Percentiles rank a stretch among this genome's conserved stretches.
Conservation (phyloP, 305 asterid species). For the Lippia alba region DNA sequence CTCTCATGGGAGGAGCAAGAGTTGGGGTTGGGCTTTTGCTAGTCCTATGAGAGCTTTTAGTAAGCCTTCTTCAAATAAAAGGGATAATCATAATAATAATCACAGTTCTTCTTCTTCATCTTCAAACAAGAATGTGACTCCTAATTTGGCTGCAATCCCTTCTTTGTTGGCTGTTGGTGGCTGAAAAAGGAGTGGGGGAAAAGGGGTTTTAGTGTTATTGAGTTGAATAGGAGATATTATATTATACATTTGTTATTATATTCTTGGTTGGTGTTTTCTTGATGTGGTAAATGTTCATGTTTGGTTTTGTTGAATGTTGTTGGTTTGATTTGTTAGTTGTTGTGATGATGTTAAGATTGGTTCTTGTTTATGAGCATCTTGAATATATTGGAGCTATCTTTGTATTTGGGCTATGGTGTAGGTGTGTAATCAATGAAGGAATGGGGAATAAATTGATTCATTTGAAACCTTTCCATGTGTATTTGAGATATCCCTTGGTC, state of each 20-base stretch:
- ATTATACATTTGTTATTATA: slow-evolving; percentile 31
- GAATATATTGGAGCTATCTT: slow-evolving; percentile 14
- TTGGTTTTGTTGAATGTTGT: too few relatives aligned
- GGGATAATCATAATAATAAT: slow-evolving; percentile 14
- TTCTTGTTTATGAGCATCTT: slow-evolving; percentile 14
- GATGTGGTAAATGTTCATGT: too few relatives aligned
- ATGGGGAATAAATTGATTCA: slow-evolving; percentile 27
- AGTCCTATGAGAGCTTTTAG: slow-evolving; percentile 67
- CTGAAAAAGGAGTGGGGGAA: slow-evolving; percentile 33
- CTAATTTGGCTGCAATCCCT: slow-evolving; percentile 55
- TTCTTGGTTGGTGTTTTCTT: slow-evolving; percentile 19
- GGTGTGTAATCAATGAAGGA: slow-evolving; percentile 17
- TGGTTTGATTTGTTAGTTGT: slow-evolving; percentile 9
- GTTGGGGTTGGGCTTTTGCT: slow-evolving; percentile 69
- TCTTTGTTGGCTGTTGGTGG: slow-evolving; percentile 57
- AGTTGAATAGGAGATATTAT: slow-evolving; percentile 35
- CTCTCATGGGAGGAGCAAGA: slow-evolving; percentile 53
- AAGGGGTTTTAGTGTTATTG: slow-evolving; percentile 10
- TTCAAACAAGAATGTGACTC: slow-evolving; percentile 42
- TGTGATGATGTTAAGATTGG: slow-evolving; percentile 32
- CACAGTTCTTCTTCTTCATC: slow-evolving; percentile 10
- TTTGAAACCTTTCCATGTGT: background rate
- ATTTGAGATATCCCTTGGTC: too few relatives aligned
- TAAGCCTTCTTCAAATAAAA: slow-evolving; percentile 47
- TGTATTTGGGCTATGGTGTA: slow-evolving; percentile 13